These are phyloP conservation scores for Picochlorum sp. DNA, from an alignment of 139 green algal genomes.

Conservation along the genomic window DNA sequence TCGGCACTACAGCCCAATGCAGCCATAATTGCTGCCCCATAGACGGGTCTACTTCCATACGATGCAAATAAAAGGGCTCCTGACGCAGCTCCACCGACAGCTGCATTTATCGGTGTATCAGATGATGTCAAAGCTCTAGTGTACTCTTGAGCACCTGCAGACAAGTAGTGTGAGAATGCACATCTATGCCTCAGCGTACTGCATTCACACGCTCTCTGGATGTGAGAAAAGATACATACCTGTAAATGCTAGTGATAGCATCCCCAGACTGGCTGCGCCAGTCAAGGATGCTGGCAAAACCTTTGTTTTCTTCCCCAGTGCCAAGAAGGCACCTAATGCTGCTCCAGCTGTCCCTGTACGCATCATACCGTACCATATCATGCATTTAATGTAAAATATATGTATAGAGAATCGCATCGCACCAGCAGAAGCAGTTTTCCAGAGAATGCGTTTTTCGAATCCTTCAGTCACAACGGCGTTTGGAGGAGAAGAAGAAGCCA, in stretches of 20 bases:
- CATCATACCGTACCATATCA: too few species aligned
- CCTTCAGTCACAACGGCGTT: too few species aligned
- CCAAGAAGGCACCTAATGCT: conserved; percentile 15
- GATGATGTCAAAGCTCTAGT: conserved; percentile 16
- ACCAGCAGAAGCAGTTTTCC: too few species aligned
- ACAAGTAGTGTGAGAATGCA: too few species aligned
- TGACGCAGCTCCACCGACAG: conserved; percentile 24
- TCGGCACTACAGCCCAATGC: conserved; percentile 13
- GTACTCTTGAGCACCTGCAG: conserved; percentile 27
- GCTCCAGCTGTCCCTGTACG: conserved; percentile 16
- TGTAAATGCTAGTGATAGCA: too few species aligned
- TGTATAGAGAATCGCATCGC: too few species aligned
- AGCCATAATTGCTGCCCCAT: conserved; percentile 13
- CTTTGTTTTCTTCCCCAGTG: conserved; percentile 14
- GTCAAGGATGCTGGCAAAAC: conserved; percentile 6
- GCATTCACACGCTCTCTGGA: too few species aligned
- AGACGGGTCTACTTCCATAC: not conserved
- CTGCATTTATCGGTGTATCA: conserved; percentile 30
- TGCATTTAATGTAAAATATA: too few species aligned
- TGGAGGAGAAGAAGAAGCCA: too few species aligned
- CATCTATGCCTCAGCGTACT: too few species aligned
- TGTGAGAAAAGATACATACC: too few species aligned
- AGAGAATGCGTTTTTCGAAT: too few species aligned
- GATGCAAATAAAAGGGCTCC: conserved; percentile 23
- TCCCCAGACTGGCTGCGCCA: conserved; percentile 13